A percentile compares a stretch with the other conserved stretches of the same genome.
These are phyloP conservation scores for Crassisporium funariophilum DNA, from an alignment of 768 basidiomycete species.

Conservation along the genomic window DNA sequence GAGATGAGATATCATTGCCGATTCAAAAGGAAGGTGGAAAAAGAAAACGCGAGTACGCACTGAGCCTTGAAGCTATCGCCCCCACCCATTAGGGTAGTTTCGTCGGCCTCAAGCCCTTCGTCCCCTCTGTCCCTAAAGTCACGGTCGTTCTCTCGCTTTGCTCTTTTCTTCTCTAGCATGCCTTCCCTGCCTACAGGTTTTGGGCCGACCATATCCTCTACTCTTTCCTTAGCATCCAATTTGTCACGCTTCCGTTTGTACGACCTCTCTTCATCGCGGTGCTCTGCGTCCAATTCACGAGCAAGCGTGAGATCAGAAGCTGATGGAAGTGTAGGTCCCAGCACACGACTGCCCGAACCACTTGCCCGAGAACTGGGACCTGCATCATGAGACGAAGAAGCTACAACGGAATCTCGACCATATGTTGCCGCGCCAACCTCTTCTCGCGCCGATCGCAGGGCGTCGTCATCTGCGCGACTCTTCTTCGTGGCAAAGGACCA, in stretches of 20 bases:
- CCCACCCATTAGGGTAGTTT: constrained; percentile 79
- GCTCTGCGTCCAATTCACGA: constrained; percentile 60
- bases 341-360: constrained; percentile 43
- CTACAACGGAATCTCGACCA: constrained; percentile 24
- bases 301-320: constrained; percentile 70
- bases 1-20: constrained; percentile 3
- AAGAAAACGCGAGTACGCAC: constrained; percentile 42
- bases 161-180: constrained; percentile 84
- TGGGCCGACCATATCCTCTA: constrained; percentile 83
- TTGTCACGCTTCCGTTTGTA: constrained; percentile 70
- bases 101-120: constrained; percentile 76
- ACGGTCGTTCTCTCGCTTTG: constrained; percentile 68
- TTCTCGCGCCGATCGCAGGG: constrained; percentile 59
- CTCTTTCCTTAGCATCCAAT: constrained; percentile 61
- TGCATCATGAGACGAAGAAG: constrained; percentile 22
- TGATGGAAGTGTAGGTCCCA: constrained; percentile 71
- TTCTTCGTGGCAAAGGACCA: constrained; percentile 82
- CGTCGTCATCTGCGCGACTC: constrained; percentile 57
- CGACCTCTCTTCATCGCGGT: constrained; percentile 50
- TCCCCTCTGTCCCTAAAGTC: constrained; percentile 78
- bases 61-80: constrained; percentile 80
- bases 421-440: constrained; percentile 57
- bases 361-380: constrained; percentile 22
- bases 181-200: constrained; percentile 80
- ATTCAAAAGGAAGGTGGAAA: constrained; percentile 3